Evolutionary conservation across 208 protist genomes (phyloP), one percentile per base, ranked within the genome.

Genomic region (Willaertia magna): DNA sequence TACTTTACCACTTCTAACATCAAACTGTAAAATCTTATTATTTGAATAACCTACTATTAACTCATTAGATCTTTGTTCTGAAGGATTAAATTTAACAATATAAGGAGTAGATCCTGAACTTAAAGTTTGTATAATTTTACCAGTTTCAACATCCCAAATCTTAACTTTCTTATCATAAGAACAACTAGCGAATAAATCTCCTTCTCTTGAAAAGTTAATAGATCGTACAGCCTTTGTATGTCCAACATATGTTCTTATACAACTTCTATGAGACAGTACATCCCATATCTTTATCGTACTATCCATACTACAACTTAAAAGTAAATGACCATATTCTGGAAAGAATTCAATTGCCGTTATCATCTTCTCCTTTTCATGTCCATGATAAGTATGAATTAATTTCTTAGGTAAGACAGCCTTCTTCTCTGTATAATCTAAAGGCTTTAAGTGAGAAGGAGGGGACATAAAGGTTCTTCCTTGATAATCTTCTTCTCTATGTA

Each of bases 111-210:
- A 92, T 0, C 88, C 84, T 87, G 92, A 97, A 4, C 88, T 94
- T 49, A 95, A 94, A 12, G 92, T 87, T 1, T 87, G 84, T 22
- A 92, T 74, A 86, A 92, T 91, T 12, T 67, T 86, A 34, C 93
- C 97, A 9, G 91, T 93, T 87, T 98, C 96, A 1, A 96, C 96
- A 87, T 99, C 97, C 97, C 97, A 99, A 76, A 94, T 34, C n/a
- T 90, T 91, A 12, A 95, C 90, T 20, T 90, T 93, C 43, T 93
- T 90, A 88, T 98, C 96, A 61, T 96, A 95, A 0, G 92, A 90
- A 88, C 89, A 92, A n/a, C 90, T 97, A 4, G 97, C 91, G 93
- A 99, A 97, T 67, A 90, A 79, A 22, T 86, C 74, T 2, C 95
- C 96, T 76, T 96, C 91, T 40, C 91, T 87, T 14, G 91, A 94